Evolutionary conservation across 495 filamentous ascomycete species (phyloP), one percentile per base, ranked within the genome.

Genomic region (Aspergillus sclerotiicarbonarius): DNA sequence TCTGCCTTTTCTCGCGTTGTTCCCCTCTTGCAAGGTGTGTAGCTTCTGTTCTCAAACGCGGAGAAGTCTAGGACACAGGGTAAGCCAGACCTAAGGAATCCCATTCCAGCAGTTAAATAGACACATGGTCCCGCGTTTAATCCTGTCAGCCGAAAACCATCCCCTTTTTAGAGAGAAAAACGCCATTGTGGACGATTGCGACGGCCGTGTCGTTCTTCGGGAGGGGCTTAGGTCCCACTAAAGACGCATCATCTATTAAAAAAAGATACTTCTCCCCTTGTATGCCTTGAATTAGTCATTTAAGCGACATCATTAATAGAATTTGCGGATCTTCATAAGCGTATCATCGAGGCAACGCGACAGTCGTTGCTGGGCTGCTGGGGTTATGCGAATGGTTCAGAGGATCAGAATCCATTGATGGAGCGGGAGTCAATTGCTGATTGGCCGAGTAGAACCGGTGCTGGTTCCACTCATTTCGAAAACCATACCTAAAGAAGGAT

Each of bases 401-500:
- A 3, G 45, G 31, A 31, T 25, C 4, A 49, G 25, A 49, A 49
- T 49, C 30, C 21, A 49, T 21, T 25, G 15, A 18, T 44, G 15
- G 35, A 16, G 20, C 35, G 20, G 21, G 4, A 5, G 2, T 4
- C 8, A 12, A 12, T 6, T 5, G 20, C 54, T 45, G 48, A 44
- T 57, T 16, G 32, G 20, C 46, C 33, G 43, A 30, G 41, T 9
- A 19, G 4, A 20, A 25, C 16, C 6, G 13, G 30, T 15, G 0
- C 4, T n/a, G 25, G 6, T 43, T 45, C 43, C 43, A 51, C 18
- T 9, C 3, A 13, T 43, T 13, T 32, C 55, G 55, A 32, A 51
- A 57, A 51, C 35, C 16, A 57, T 57, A 13, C 55, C 48, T 4
- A 13, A 51, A 30, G 0, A 0, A n/a, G 55, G 15, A 57, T 44